Conservation (phyloP, 2,329 filamentous ascomycete genomes). For the Aureobasidium sp. region DNA sequence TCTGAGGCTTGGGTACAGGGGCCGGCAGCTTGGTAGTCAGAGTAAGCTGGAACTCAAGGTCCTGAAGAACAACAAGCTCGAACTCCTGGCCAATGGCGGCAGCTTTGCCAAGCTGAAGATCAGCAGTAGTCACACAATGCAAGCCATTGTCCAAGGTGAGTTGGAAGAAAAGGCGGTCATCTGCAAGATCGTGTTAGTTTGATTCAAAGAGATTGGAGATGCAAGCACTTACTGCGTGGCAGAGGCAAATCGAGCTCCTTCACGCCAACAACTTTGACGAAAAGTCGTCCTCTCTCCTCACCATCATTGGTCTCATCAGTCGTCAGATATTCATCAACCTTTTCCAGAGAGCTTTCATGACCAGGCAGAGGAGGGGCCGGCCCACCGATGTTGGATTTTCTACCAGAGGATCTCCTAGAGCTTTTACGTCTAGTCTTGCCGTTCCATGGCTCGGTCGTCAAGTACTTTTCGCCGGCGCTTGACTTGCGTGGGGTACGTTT, state of each 20-base stretch:
- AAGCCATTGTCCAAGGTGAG: slow-evolving; percentile 96
- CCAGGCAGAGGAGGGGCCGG: slow-evolving; percentile 78
- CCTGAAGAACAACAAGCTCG: slow-evolving; percentile 91
- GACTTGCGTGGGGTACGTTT: slow-evolving; percentile 63
- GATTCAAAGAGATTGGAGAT: neutral
- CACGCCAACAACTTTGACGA: slow-evolving; percentile 97
- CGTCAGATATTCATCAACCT: slow-evolving; percentile 54
- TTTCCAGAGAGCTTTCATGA: slow-evolving; percentile 61
- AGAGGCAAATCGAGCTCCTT: slow-evolving; percentile 91
- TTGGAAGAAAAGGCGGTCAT: slow-evolving; percentile 88
- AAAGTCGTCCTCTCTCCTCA: slow-evolving; percentile 79
- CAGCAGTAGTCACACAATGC: slow-evolving; percentile 93
- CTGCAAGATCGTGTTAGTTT: slow-evolving; percentile 38
- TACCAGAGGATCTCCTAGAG: slow-evolving; percentile 47
- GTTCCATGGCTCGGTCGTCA: slow-evolving; percentile 98
- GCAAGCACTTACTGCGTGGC: slow-evolving; percentile 62
- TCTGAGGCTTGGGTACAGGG: slow-evolving; percentile 29
- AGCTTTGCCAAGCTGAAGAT: slow-evolving; percentile 83
- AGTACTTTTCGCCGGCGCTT: slow-evolving; percentile 67
- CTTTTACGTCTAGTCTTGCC: slow-evolving; percentile 62
- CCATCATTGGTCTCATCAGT: slow-evolving; percentile 60
- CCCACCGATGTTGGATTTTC: slow-evolving; percentile 17
- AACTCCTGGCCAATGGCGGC: slow-evolving; percentile 97
- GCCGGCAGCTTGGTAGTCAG: slow-evolving; percentile 91
- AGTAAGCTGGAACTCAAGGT: slow-evolving; percentile 97